These are phyloP conservation scores for Balansia obtecta DNA, from an alignment of 2,329 filamentous ascomycete genomes.

Conservation along the genomic window DNA sequence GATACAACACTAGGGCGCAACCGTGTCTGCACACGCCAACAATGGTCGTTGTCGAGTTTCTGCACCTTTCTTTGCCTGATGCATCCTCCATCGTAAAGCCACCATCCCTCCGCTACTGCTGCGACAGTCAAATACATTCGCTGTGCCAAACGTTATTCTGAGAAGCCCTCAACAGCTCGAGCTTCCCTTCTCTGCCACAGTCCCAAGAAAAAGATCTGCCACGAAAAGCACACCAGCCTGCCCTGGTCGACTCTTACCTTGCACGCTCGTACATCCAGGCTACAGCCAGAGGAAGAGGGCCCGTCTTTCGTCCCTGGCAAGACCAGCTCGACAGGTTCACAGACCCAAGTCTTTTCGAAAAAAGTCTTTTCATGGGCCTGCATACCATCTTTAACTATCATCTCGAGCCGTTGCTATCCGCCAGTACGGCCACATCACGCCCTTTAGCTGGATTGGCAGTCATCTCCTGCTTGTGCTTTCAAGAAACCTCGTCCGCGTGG, in stretches of 20 bases:
- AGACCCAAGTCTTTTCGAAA: neutral
- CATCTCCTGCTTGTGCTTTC: neutral
- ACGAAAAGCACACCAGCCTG: neutral
- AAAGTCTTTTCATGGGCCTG: neutral
- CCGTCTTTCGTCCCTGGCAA: neutral
- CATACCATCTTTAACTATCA: constrained; percentile 1
- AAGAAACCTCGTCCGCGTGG: neutral
- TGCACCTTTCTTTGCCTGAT: too few relatives aligned
- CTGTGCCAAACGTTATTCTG: neutral
- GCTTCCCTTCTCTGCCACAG: neutral
- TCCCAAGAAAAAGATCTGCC: constrained; percentile 1
- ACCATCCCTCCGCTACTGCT: neutral
- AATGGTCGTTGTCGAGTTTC: too few relatives aligned
- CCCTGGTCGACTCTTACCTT: neutral
- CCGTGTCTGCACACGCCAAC: too few relatives aligned
- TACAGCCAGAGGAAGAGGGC: neutral
- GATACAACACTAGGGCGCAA: too few relatives aligned
- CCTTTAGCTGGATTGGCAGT: neutral
- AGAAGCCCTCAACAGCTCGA: neutral
- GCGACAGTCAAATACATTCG: neutral
- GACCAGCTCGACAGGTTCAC: neutral
- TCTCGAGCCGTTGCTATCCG: neutral
- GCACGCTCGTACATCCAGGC: neutral
- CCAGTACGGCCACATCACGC: neutral
- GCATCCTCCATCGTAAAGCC: too few relatives aligned